Percentiles rank a stretch among this genome's conserved stretches.
phyloP scores from a whole-genome alignment of 768 basidiomycete genomes.

The Ramaria rubella region DNA sequence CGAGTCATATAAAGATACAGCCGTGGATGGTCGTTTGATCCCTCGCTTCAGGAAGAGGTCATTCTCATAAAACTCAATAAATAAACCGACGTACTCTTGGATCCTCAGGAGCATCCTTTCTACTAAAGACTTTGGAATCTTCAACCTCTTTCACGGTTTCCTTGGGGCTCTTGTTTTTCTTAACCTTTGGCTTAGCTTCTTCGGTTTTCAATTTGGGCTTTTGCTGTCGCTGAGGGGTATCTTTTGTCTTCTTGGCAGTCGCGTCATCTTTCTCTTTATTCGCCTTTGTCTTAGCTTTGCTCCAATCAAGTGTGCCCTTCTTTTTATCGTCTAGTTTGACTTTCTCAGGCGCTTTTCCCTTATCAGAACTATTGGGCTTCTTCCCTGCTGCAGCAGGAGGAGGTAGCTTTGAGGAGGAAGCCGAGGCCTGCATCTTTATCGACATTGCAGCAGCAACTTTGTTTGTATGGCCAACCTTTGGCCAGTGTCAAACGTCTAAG shows the following conservation, averaged over 20 bases:
- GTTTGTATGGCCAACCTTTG: not conserved
- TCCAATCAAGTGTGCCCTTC: constrained; percentile 56
- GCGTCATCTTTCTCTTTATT: not conserved
- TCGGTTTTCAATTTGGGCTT: not conserved
- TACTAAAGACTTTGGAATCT: not conserved
- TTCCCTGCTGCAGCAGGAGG: constrained; percentile 18
- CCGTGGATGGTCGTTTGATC: constrained; percentile 29
- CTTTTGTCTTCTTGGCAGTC: not conserved
- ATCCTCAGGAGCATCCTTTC: not conserved
- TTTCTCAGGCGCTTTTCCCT: constrained; percentile 20
- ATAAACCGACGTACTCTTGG: not conserved
- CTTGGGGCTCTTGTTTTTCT: constrained; percentile 18
- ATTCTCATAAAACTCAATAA: not conserved
- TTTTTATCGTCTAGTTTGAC: constrained; percentile 6
- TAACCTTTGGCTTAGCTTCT: constrained; percentile 17
- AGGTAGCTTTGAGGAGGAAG: constrained; percentile 17
- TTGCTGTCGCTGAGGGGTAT: not conserved
- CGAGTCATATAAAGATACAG: constrained; percentile 24
- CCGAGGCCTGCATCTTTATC: constrained; percentile 8
- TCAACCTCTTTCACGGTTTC: constrained; percentile 4
- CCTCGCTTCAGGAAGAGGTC: constrained; percentile 16
- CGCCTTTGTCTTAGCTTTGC: constrained; percentile 45
- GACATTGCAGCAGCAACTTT: not conserved
- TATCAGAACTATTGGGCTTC: constrained; percentile 16
- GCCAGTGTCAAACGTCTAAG: not conserved